These are phyloP conservation scores for Flaveria linearis DNA, from an alignment of 129 eudicot genomes.

Conservation along the genomic window DNA sequence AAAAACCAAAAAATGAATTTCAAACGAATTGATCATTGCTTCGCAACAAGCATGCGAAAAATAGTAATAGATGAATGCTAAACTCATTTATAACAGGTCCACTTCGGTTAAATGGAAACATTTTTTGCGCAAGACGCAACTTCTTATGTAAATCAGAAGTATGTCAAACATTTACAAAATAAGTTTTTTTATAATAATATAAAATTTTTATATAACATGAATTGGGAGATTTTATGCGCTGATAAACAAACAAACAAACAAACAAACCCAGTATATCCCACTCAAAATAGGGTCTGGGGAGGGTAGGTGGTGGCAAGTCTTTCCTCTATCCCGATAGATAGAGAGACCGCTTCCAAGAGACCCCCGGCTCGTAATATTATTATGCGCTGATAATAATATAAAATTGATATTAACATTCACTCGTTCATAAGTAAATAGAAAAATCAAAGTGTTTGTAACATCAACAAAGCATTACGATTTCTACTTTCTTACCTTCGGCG, in stretches of 20 bases:
- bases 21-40: neutral
- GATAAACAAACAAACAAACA: too few species aligned
- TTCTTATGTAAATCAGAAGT: neutral
- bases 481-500: slow-evolving; percentile 49
- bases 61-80: neutral
- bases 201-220: too few species aligned
- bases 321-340: too few species aligned
- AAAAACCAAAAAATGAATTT: neutral
- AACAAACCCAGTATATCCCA: too few species aligned
- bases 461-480: neutral
- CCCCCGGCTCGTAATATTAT: too few species aligned
- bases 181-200: neutral
- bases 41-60: neutral
- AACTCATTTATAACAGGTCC: neutral
- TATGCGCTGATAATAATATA: neutral
- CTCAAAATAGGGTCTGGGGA: too few species aligned
- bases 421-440: neutral
- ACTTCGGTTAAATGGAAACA: neutral
- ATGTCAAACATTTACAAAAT: neutral
- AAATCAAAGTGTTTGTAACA: neutral
- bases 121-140: neutral
- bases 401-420: neutral
- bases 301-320: too few species aligned
- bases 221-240: too few species aligned
- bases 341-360: too few species aligned